Evolutionary conservation across 129 eudicot genomes (phyloP).

Genomic region (Sambucus nigra): DNA sequence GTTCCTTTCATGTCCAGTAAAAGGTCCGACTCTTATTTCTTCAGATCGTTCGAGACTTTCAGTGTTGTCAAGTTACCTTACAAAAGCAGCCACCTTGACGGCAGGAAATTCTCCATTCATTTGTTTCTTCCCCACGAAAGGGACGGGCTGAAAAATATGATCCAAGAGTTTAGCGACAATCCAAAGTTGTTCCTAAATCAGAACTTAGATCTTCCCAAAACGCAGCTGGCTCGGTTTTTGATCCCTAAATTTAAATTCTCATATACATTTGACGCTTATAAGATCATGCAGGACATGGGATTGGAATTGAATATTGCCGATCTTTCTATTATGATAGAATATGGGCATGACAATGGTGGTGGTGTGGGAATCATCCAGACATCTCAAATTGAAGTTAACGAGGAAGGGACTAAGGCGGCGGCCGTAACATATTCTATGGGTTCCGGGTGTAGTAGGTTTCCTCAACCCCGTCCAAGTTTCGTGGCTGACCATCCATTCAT

Average conservation of each 20-base stretch:
- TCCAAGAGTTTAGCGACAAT: neutral
- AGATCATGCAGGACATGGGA: neutral
- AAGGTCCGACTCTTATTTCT: neutral
- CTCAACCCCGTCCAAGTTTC: neutral
- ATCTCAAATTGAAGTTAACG: slow-evolving; percentile 3
- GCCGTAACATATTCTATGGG: neutral
- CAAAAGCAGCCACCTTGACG: neutral
- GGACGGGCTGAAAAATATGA: neutral
- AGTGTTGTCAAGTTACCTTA: neutral
- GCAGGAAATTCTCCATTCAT: neutral
- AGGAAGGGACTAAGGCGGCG: slow-evolving; percentile 13
- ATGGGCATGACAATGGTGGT: neutral
- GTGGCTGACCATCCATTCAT: slow-evolving; percentile 15
- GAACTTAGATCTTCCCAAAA: neutral
- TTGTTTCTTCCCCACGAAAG: neutral
- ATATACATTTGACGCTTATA: neutral
- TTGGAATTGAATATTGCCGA: neutral
- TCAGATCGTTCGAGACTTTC: neutral
- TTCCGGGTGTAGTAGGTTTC: no score
- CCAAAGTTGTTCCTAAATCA: neutral
- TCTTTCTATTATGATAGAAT: slow-evolving; percentile 7
- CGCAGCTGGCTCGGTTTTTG: neutral
- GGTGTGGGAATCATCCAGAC: neutral
- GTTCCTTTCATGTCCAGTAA: slow-evolving; percentile 8
- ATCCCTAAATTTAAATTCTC: neutral